phyloP scores from a whole-genome alignment of 495 filamentous ascomycete genomes.

The Geoglossum glabrum region DNA sequence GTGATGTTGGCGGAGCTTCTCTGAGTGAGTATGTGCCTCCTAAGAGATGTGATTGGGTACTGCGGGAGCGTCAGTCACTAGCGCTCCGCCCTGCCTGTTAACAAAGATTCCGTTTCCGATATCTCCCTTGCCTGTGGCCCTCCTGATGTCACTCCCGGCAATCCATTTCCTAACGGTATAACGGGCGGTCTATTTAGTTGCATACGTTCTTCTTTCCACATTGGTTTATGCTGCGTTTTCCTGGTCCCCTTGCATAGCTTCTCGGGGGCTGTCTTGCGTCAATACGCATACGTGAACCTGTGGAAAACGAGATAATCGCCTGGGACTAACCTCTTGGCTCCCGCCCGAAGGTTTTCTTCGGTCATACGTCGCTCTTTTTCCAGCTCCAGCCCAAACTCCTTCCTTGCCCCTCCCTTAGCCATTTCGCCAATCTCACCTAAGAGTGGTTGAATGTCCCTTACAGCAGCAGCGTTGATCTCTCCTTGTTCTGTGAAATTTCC shows the following conservation, averaged over 20 bases:
- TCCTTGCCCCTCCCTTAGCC: constrained; percentile 38
- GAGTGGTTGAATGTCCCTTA: constrained; percentile 61
- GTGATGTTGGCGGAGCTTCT: not conserved
- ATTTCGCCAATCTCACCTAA: constrained; percentile 74
- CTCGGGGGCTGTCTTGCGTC: constrained; percentile 14
- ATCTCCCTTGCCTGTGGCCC: not conserved
- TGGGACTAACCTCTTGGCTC: constrained; percentile 28
- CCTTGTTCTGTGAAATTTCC: constrained; percentile 59
- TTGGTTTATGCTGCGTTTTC: constrained; percentile 23
- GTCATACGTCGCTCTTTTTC: constrained; percentile 27
- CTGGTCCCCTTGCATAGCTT: constrained; percentile 27
- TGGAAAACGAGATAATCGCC: constrained; percentile 18
- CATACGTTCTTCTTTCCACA: constrained; percentile 23
- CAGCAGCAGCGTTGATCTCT: constrained; percentile 66
- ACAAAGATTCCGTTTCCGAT: not conserved
- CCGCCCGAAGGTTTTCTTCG: constrained; percentile 27
- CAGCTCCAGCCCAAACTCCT: constrained; percentile 34
- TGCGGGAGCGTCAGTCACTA: not conserved
- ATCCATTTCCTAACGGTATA: not conserved
- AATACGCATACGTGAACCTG: constrained; percentile 2
- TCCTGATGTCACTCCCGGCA: not conserved
- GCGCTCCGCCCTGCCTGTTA: not conserved
- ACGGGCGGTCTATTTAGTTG: not conserved
- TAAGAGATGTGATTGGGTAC: too few relatives aligned
- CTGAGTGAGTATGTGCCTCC: too few relatives aligned